phyloP scores from a whole-genome alignment of 2,329 filamentous ascomycete genomes.

The Aspergillus floridensis region DNA sequence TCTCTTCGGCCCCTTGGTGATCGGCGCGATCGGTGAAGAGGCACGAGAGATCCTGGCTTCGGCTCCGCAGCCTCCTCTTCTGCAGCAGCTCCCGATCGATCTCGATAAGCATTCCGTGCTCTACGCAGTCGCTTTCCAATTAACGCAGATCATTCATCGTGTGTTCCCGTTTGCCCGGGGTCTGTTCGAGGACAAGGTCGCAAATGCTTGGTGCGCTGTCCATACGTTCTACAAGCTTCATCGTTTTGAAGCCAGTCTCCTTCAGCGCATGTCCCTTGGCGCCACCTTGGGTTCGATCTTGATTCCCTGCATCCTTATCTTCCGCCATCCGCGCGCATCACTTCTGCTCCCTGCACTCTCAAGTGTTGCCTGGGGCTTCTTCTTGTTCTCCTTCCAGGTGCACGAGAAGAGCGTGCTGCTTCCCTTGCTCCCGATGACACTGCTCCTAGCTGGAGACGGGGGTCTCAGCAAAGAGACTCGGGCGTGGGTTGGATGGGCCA shows the following conservation, averaged over 20 bases:
- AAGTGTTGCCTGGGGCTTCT: constrained; percentile 91
- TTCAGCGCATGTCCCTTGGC: constrained; percentile 73
- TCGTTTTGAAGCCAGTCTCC: constrained; percentile 64
- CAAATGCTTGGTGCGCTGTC: constrained; percentile 94
- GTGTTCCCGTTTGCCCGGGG: constrained; percentile 95
- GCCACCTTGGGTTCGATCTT: constrained; percentile 74
- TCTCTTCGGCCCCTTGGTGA: constrained; percentile 70
- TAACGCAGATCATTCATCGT: constrained; percentile 82
- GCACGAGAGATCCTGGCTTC: constrained; percentile 62
- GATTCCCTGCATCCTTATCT: constrained; percentile 75
- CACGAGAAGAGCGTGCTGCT: constrained; percentile 97
- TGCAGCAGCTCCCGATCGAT: constrained; percentile 55
- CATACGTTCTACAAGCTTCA: constrained; percentile 88
- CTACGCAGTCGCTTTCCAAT: constrained; percentile 73
- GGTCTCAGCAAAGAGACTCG: constrained; percentile 74
- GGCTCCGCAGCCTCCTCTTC: constrained; percentile 62
- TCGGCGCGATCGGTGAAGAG: constrained; percentile 68
- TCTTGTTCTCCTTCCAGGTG: constrained; percentile 95
- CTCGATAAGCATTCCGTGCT: constrained; percentile 65
- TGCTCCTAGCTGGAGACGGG: constrained; percentile 74
- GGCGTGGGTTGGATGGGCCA: constrained; percentile 95
- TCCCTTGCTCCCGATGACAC: constrained; percentile 87
- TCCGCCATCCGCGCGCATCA: constrained; percentile 72
- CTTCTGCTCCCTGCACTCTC: constrained; percentile 78
- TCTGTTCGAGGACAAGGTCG: constrained; percentile 97